These are phyloP conservation scores for Lasiosphaeria ovina DNA, from an alignment of 495 filamentous ascomycete species.

Conservation along the genomic window DNA sequence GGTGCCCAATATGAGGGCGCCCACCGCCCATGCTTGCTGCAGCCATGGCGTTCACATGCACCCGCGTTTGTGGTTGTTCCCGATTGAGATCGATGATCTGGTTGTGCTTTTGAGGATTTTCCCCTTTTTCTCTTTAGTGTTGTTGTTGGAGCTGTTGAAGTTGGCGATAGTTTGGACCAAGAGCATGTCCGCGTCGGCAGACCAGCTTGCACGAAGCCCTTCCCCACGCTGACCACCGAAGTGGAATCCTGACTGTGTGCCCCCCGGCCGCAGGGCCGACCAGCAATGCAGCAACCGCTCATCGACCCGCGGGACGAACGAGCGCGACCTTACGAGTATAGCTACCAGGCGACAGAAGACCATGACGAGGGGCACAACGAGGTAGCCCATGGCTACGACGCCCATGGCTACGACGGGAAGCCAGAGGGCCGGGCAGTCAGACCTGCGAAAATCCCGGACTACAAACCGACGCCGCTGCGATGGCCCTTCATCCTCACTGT, in stretches of 20 bases:
- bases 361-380: slow-evolving; percentile 17
- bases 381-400: neutral
- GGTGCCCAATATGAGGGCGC: slow-evolving; percentile 23
- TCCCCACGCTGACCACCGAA: neutral
- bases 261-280: neutral
- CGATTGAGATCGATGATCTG: neutral
- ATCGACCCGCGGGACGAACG: slow-evolving; percentile 11
- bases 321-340: slow-evolving; percentile 24
- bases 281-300: slow-evolving; percentile 22
- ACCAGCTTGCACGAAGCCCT: neutral
- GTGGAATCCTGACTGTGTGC: neutral
- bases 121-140: neutral
- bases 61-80: neutral
- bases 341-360: slow-evolving; percentile 28
- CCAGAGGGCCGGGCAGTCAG: no score
- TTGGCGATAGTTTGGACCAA: neutral
- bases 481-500: slow-evolving; percentile 33
- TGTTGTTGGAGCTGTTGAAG: neutral
- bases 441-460: slow-evolving; percentile 19
- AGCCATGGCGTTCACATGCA: neutral
- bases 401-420: no score
- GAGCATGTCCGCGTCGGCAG: neutral
- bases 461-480: slow-evolving; percentile 33
- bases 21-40: slow-evolving; percentile 5
- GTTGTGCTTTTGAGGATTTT: neutral